Evolutionary conservation across 2,329 filamentous ascomycete species (phyloP), one percentile per base, ranked within the genome.

Genomic region (Stenocarpella maydis): DNA sequence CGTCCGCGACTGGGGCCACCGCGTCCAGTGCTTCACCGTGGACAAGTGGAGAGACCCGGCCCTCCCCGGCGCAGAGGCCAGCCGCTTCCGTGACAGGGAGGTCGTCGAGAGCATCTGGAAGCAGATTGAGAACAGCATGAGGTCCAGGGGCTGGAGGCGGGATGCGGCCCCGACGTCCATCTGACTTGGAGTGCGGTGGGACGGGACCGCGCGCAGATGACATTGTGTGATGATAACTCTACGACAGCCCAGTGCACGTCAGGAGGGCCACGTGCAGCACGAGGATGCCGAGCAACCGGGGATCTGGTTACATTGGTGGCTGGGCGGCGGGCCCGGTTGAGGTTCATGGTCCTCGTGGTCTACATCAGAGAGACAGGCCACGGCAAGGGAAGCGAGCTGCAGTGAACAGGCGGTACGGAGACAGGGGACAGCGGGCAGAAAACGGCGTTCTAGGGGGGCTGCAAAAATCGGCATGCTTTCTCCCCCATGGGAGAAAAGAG

Each of bases 101-200:
- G 90, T 97, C 21, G 94, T 98, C 12, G 96, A 98, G 85, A 86
- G 90, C 70, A 93, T 99, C 71, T 99, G 96, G 96, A 92, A 92
- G 77, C 85, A 88, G 5, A 92, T 99, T 72, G 96, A 98, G 85
- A 87, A 86, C 73, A 92, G 92, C 72, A 98, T 99, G 96, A 87
- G 91, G 76, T 85, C 86, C 71, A 93, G 91, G 78, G 95, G 94
- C 2, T 98, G 94, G 94, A 88, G 86, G 67, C 90, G 87, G 77
- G 92, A 94, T 75, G 88, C 87, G 8, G 89, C 90, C 12, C 90
- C 91, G 2, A 79, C 83, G 24, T 82, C 83, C 61, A 85, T 88
- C 72, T 86, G 71, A 73, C n/a, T 49, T 8, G 41, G 14, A 21
- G 10, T 28, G 17, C 10, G 21, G 39, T 28, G 2, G 31, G 28